phyloP scores from a whole-genome alignment of 148 eudicot species.

The Hydrangea macrophylla region DNA sequence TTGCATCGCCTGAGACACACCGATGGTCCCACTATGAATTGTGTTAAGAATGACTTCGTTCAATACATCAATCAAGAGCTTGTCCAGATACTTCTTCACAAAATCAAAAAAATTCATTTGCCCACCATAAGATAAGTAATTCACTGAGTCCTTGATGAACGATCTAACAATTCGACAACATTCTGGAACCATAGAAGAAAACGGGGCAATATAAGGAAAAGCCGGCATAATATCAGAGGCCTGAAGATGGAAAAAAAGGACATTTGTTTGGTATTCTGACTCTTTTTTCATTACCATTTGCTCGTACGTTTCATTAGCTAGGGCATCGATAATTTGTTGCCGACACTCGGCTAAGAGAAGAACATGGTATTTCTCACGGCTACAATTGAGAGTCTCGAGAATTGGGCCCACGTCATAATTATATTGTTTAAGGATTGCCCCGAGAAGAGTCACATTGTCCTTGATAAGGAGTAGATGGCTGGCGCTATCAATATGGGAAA shows the following conservation, averaged over 20 bases:
- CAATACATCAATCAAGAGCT: constrained; percentile 72
- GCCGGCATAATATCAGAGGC: constrained; percentile 89
- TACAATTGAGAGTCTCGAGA: constrained; percentile 57
- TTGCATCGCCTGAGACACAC: constrained; percentile 92
- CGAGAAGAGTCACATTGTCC: constrained; percentile 88
- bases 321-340: constrained; percentile 57
- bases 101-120: constrained; percentile 62
- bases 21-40: constrained; percentile 56
- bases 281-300: constrained; percentile 88
- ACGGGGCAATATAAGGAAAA: constrained; percentile 89
- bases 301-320: constrained; percentile 57
- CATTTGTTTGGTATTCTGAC: constrained; percentile 72
- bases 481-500: constrained; percentile 56
- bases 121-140: constrained; percentile 74
- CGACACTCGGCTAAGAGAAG: constrained; percentile 78
- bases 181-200: constrained; percentile 90
- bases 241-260: constrained; percentile 74
- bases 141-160: constrained; percentile 79
- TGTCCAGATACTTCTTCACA: constrained; percentile 73
- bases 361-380: constrained; percentile 75
- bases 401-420: constrained; percentile 71
- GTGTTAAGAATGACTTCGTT: constrained; percentile 66
- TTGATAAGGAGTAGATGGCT: constrained; percentile 72
- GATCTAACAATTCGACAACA: constrained; percentile 74
- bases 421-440: constrained; percentile 67